Percentiles rank a stretch among this genome's conserved stretches.
These are phyloP conservation scores for Pyricularia sp. DNA, from an alignment of 2,329 filamentous ascomycete species.

Conservation along the genomic window DNA sequence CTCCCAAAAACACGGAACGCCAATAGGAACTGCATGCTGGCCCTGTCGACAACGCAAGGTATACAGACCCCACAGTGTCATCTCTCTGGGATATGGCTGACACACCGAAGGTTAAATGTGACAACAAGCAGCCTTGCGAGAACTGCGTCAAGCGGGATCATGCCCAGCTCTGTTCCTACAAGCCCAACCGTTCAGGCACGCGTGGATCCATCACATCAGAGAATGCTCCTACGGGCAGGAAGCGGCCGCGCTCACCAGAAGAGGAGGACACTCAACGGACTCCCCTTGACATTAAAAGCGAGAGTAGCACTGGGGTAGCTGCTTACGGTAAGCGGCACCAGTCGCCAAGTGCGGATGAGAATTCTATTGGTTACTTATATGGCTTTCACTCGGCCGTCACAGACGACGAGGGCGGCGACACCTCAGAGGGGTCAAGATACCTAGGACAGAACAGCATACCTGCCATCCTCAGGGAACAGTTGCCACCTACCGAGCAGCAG, in stretches of 20 bases:
- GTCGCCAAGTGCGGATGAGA: background rate
- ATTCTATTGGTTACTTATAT: background rate
- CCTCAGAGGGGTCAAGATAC: constrained; percentile 45
- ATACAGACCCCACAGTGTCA: constrained; percentile 24
- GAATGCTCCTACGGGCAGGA: constrained; percentile 21
- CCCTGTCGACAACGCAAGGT: constrained; percentile 60
- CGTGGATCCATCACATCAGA: constrained; percentile 20
- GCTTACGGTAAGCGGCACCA: constrained; percentile 15
- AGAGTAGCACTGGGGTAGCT: constrained; percentile 24
- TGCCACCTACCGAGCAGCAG: constrained; percentile 40
- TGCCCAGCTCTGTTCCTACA: constrained; percentile 56
- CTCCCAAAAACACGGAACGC: background rate
- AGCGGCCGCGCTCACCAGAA: constrained; percentile 34
- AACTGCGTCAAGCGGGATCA: constrained; percentile 60
- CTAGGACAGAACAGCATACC: constrained; percentile 61
- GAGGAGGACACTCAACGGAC: constrained; percentile 23
- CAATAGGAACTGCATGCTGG: constrained; percentile 53
- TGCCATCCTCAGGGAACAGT: constrained; percentile 53
- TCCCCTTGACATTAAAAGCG: constrained; percentile 1
- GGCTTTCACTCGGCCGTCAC: background rate
- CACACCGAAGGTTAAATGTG: constrained; percentile 51
- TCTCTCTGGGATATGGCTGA: background rate
- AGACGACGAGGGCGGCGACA: constrained; percentile 3
- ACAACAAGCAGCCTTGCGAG: constrained; percentile 59
- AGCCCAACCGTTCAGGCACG: constrained; percentile 43